Percentiles rank a stretch among this genome's conserved stretches.
phyloP scores from a whole-genome alignment of 1,284 basidiomycete genomes.

The Agroathelia rolfsii region DNA sequence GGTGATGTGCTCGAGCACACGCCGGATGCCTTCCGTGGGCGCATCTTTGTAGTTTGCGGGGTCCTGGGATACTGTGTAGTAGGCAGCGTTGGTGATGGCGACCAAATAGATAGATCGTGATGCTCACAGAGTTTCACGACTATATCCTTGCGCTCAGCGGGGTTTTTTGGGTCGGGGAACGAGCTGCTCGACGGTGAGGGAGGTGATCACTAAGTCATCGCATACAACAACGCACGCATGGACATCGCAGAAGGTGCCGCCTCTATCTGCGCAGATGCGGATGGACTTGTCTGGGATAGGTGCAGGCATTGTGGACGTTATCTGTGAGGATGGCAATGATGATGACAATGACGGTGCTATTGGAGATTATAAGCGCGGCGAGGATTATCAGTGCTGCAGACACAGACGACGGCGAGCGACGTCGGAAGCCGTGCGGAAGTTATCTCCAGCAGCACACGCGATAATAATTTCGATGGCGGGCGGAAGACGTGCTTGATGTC shows the following conservation, averaged over 20 bases:
- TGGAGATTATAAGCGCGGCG: too few relatives aligned
- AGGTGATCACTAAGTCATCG: conserved; percentile 3
- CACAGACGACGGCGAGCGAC: too few relatives aligned
- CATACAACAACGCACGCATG: conserved; percentile 44
- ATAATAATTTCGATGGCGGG: too few relatives aligned
- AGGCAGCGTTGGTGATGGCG: background rate
- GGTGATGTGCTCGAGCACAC: conserved; percentile 78
- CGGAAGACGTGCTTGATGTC: too few relatives aligned
- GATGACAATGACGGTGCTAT: too few relatives aligned
- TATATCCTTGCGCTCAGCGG: conserved; percentile 54
- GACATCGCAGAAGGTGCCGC: conserved; percentile 77
- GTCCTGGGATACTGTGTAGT: conserved; percentile 68
- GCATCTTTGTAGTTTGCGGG: conserved; percentile 85
- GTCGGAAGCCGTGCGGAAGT: too few relatives aligned
- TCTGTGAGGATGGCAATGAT: too few relatives aligned
- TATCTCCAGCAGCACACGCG: too few relatives aligned
- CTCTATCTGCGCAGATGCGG: conserved; percentile 45
- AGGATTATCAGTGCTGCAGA: too few relatives aligned
- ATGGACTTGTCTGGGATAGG: conserved; percentile 55
- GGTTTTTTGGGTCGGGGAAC: conserved; percentile 59
- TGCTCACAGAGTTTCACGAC: conserved; percentile 72
- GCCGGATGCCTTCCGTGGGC: conserved; percentile 87
- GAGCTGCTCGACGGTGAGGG: conserved; percentile 35
- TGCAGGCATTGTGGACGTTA: too few relatives aligned
- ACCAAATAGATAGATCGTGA: background rate